These are phyloP conservation scores for Exophiala xenobiotica DNA, from an alignment of 2,329 filamentous ascomycete genomes.

Conservation along the genomic window DNA sequence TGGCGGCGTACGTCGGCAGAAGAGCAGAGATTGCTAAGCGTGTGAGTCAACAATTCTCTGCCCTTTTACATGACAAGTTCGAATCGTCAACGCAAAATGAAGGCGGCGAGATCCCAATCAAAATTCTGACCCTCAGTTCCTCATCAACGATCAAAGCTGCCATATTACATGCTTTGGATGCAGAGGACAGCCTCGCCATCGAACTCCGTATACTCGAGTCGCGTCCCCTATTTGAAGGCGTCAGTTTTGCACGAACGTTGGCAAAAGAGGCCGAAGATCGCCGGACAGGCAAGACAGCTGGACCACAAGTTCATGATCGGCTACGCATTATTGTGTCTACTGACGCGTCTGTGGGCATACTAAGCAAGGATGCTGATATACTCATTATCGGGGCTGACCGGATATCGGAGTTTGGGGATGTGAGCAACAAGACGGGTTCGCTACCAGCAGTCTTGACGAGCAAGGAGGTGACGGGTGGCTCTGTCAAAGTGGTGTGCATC, in stretches of 20 bases:
- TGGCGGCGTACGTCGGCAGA: constrained; percentile 31
- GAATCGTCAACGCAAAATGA: not conserved
- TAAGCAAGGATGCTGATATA: constrained; percentile 14
- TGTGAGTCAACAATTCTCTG: constrained; percentile 23
- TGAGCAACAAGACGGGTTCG: constrained; percentile 68
- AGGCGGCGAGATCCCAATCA: constrained; percentile 35
- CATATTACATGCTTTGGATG: constrained; percentile 42
- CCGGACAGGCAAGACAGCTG: constrained; percentile 26
- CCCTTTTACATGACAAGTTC: constrained; percentile 13
- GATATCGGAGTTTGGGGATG: constrained; percentile 57
- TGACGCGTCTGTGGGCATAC: constrained; percentile 36
- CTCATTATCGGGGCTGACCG: constrained; percentile 65
- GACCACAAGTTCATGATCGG: constrained; percentile 50
- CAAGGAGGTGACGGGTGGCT: constrained; percentile 40
- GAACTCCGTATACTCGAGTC: constrained; percentile 63
- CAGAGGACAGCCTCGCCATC: constrained; percentile 38
- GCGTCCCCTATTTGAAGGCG: constrained; percentile 65
- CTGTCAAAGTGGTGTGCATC: constrained; percentile 54
- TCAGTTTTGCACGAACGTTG: constrained; percentile 53
- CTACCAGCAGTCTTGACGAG: constrained; percentile 58
- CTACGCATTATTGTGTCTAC: constrained; percentile 52
- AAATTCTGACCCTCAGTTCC: constrained; percentile 60
- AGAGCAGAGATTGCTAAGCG: constrained; percentile 26
- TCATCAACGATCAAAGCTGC: constrained; percentile 58
- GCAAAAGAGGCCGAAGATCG: constrained; percentile 32